phyloP scores from a whole-genome alignment of 2,329 filamentous ascomycete genomes.

The Neoascochyta sp. region DNA sequence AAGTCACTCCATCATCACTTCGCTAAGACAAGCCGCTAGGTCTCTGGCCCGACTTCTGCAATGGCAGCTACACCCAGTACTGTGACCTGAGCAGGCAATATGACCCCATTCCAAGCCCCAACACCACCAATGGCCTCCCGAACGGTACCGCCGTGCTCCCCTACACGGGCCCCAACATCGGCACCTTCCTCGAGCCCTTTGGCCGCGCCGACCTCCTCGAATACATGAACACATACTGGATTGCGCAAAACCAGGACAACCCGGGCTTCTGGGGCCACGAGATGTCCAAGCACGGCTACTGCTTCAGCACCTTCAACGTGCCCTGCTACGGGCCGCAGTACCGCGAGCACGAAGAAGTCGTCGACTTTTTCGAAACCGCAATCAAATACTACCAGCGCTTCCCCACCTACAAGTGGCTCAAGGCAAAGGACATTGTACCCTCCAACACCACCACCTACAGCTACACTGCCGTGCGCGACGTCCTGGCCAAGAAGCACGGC shows the following conservation, averaged over 20 bases:
- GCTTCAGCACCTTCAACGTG: conserved; percentile 62
- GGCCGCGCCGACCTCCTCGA: conserved; percentile 58
- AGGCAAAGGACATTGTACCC: conserved; percentile 52
- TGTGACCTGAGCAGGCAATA: conserved; percentile 64
- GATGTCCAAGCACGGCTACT: conserved; percentile 66
- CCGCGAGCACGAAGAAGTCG: conserved; percentile 55
- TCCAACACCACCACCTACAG: conserved; percentile 58
- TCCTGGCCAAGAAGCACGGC: conserved; percentile 51
- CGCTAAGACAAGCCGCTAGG: no score
- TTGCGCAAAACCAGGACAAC: conserved; percentile 56
- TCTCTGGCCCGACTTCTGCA: conserved; percentile 40
- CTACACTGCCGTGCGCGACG: conserved; percentile 50
- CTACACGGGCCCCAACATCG: conserved; percentile 57
- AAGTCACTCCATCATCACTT: no score
- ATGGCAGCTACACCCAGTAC: conserved; percentile 63
- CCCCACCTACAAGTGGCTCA: conserved; percentile 61
- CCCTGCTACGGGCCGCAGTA: conserved; percentile 62
- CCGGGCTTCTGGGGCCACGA: conserved; percentile 63
- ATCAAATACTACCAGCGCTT: conserved; percentile 56
- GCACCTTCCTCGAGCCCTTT: conserved; percentile 56
- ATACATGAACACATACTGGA: conserved; percentile 66
- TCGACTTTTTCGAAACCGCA: conserved; percentile 61
- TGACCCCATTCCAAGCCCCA: conserved; percentile 58
- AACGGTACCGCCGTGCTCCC: conserved; percentile 53
- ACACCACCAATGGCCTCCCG: conserved; percentile 58